These are phyloP conservation scores for Citrus hindsii DNA, from an alignment of 345 rosid genomes.

Conservation along the genomic window DNA sequence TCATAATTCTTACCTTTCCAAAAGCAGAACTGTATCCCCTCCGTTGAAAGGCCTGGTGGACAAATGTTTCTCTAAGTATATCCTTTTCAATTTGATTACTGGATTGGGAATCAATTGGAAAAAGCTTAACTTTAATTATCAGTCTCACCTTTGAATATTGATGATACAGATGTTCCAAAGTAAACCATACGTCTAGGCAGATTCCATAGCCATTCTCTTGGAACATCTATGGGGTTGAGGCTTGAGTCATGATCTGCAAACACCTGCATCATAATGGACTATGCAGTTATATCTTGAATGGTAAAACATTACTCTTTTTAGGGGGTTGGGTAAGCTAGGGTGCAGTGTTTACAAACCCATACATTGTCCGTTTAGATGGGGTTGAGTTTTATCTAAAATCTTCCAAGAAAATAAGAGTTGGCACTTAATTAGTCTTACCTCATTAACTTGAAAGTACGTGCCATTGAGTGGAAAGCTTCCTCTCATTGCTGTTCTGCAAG, in stretches of 20 bases:
- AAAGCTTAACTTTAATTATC: not conserved
- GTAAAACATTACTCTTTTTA: not conserved
- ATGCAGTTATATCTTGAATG: not conserved
- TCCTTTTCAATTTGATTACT: slow-evolving; percentile 1
- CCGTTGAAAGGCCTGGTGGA: slow-evolving; percentile 69
- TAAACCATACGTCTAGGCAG: slow-evolving; percentile 73
- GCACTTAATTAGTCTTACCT: slow-evolving; percentile 41
- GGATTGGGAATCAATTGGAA: slow-evolving; percentile 1
- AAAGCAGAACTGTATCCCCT: slow-evolving; percentile 72
- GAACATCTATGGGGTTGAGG: slow-evolving; percentile 69
- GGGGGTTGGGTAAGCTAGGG: not conserved
- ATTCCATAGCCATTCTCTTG: slow-evolving; percentile 74
- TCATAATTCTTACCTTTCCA: slow-evolving; percentile 66
- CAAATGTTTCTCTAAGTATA: slow-evolving; percentile 19
- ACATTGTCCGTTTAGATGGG: not conserved
- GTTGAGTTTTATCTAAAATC: not conserved
- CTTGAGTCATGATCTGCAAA: slow-evolving; percentile 88
- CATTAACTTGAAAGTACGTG: slow-evolving; percentile 92
- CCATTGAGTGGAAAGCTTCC: slow-evolving; percentile 96
- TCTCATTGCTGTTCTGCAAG: slow-evolving; percentile 92
- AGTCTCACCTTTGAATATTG: slow-evolving; percentile 77
- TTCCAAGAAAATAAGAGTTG: not conserved
- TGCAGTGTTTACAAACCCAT: not conserved
- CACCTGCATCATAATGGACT: slow-evolving; percentile 42
- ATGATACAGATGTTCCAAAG: slow-evolving; percentile 86